Percentiles rank a stretch among this genome's conserved stretches.
These are phyloP conservation scores for Kwoniella mangroviensis DNA, from an alignment of 768 basidiomycete species.

Conservation along the genomic window DNA sequence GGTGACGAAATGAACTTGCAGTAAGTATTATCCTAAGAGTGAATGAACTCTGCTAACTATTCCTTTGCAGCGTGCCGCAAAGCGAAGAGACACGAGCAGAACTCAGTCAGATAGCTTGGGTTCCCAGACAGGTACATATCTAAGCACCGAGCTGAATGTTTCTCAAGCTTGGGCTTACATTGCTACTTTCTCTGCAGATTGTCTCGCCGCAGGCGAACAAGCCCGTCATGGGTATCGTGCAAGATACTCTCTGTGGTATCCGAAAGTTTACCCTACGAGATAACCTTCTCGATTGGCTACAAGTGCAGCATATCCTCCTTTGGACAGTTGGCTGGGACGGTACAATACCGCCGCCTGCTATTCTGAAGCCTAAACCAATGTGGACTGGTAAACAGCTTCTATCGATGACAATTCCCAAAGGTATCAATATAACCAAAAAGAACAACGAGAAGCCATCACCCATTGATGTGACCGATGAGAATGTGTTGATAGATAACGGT, in stretches of 20 bases:
- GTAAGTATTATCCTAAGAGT: constrained; percentile 60
- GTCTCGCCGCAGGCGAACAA: constrained; percentile 99
- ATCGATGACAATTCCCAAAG: constrained; percentile 87
- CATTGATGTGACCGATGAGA: constrained; percentile 86
- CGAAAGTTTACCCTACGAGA: constrained; percentile 97
- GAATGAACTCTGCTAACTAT: neutral
- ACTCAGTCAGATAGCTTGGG: constrained; percentile 98
- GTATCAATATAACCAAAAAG: constrained; percentile 72
- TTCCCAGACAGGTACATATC: constrained; percentile 79
- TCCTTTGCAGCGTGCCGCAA: constrained; percentile 80
- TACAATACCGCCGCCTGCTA: constrained; percentile 83
- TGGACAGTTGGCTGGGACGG: constrained; percentile 99
- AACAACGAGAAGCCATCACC: constrained; percentile 73
- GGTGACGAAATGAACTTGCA: constrained; percentile 99
- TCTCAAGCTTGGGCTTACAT: constrained; percentile 21
- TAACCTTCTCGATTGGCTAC: constrained; percentile 91
- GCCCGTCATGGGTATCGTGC: constrained; percentile 99
- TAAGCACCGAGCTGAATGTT: constrained; percentile 15
- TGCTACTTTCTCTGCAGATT: constrained; percentile 65
- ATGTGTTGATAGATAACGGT: constrained; percentile 94
- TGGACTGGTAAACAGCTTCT: constrained; percentile 99
- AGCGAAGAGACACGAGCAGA: constrained; percentile 98
- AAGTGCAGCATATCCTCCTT: constrained; percentile 94
- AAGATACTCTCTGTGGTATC: constrained; percentile 96
- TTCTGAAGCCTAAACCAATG: constrained; percentile 92